phyloP scores from a whole-genome alignment of 306 rosid species.

The Nissolia schottii region DNA sequence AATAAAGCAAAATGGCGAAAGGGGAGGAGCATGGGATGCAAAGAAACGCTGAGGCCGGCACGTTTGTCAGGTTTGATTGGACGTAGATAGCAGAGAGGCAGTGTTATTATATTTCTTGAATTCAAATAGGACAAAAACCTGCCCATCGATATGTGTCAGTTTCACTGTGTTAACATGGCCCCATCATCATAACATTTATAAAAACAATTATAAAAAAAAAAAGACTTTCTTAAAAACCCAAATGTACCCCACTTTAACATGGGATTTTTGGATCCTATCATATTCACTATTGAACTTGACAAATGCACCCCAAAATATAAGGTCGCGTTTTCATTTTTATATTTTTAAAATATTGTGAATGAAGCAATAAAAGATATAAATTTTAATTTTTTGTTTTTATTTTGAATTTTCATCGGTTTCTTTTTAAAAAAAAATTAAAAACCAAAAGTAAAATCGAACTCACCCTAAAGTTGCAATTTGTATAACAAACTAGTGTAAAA shows the following conservation, averaged over 20 bases:
- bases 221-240: background rate
- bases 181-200: background rate
- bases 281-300: too few relatives aligned
- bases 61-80: constrained; percentile 20
- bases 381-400: too few relatives aligned
- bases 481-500: too few relatives aligned
- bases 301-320: too few relatives aligned
- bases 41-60: constrained; percentile 16
- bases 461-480: too few relatives aligned
- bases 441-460: too few relatives aligned
- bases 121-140: constrained; percentile 17
- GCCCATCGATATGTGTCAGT: background rate
- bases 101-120: background rate
- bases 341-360: too few relatives aligned
- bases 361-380: too few relatives aligned
- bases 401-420: too few relatives aligned
- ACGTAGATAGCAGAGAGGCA: background rate
- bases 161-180: background rate
- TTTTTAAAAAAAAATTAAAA: too few relatives aligned
- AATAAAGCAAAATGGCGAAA: background rate
- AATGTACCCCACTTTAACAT: background rate
- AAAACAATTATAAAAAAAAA: background rate
- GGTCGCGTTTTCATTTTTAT: too few relatives aligned
- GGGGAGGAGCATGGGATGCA: background rate
- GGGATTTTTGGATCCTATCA: too few relatives aligned